A percentile compares a stretch with the other conserved stretches of the same genome.
phyloP scores from a whole-genome alignment of 495 filamentous ascomycete genomes.

The Astrothelium macrocarpum region DNA sequence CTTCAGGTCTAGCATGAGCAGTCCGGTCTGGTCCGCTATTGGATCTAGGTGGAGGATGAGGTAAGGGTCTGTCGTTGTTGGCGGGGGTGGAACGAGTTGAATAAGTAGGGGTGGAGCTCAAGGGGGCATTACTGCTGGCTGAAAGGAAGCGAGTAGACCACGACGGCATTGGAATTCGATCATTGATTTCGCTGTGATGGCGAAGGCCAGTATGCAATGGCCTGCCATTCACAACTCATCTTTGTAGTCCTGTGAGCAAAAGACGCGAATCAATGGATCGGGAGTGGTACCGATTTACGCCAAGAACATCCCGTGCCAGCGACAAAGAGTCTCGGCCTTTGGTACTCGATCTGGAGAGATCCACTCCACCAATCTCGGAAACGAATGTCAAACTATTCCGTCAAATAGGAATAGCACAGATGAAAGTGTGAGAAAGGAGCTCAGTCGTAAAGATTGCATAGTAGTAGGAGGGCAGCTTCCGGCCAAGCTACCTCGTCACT shows the following conservation, averaged over 20 bases:
- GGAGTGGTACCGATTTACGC: conserved; percentile 3
- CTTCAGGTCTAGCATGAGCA: neutral
- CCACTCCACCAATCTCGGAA: neutral
- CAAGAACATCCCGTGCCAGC: neutral
- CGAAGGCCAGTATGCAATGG: neutral
- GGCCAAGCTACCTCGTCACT: neutral
- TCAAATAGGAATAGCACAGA: neutral
- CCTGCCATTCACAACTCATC: conserved; percentile 4
- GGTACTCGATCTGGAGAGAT: neutral
- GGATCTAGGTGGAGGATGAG: conserved; percentile 10
- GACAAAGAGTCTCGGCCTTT: neutral
- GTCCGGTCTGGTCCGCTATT: neutral
- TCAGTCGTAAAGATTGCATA: neutral
- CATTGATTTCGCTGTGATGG: neutral
- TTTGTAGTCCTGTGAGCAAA: neutral
- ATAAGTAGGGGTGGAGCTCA: conserved; percentile 8
- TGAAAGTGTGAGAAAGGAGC: neutral
- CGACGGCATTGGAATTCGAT: conserved; percentile 18
- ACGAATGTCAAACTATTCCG: neutral
- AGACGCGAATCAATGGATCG: neutral
- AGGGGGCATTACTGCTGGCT: conserved; percentile 4
- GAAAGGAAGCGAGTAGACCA: conserved; percentile 22
- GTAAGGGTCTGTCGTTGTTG: conserved; percentile 17
- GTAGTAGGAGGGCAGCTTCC: neutral
- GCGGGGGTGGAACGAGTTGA: conserved; percentile 1